Conservation (phyloP, 2,329 filamentous ascomycete genomes). For the Mycocentrospora acerina region DNA sequence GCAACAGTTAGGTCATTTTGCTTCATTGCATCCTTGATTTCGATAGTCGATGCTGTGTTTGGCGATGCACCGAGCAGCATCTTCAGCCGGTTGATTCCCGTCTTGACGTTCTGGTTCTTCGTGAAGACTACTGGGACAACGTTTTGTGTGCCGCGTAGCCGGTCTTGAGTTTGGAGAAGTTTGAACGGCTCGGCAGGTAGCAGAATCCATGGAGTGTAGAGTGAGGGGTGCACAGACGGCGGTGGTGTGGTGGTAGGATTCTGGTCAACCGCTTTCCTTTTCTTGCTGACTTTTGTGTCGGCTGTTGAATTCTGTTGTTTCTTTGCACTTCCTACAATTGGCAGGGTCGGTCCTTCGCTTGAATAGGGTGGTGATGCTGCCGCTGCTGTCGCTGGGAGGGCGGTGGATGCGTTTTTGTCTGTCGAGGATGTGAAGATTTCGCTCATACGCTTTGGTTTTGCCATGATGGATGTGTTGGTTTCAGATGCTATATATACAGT, state of each 20-base stretch:
- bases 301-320: not conserved
- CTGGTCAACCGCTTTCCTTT: constrained; percentile 7
- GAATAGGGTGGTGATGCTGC: constrained; percentile 14
- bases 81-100: constrained; percentile 16
- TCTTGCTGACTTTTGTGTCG: constrained; percentile 1
- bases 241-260: not conserved
- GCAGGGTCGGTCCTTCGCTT: constrained; percentile 25
- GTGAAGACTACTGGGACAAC: constrained; percentile 17
- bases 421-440: constrained; percentile 21
- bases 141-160: constrained; percentile 5
- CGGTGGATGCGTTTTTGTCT: constrained; percentile 6
- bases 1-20: constrained; percentile 12
- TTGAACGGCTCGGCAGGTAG: constrained; percentile 10
- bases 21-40: constrained; percentile 9
- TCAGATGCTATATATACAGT: too few species aligned
- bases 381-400: constrained; percentile 5
- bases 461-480: constrained; percentile 7
- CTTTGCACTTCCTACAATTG: constrained; percentile 7
- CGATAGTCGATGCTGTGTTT: constrained; percentile 8
- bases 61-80: constrained; percentile 10
- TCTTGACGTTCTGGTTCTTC: constrained; percentile 24
- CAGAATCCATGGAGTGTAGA: constrained; percentile 24
- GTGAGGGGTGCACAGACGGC: constrained; percentile 12
- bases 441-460: constrained; percentile 20
- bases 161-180: constrained; percentile 4